phyloP scores from a whole-genome alignment of 2,329 filamentous ascomycete genomes.

The Sclerotinia trifoliorum region DNA sequence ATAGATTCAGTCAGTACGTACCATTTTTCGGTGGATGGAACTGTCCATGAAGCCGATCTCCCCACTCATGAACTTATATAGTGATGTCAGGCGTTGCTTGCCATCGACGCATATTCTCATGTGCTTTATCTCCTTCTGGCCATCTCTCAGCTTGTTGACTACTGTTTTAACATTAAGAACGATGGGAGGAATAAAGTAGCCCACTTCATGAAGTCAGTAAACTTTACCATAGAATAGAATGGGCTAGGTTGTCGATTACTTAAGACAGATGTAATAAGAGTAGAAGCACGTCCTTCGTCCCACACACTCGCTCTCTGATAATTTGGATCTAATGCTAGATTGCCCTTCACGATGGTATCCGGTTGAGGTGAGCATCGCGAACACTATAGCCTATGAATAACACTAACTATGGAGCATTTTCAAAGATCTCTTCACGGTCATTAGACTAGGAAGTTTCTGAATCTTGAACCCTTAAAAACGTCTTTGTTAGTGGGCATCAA shows the following conservation, averaged over 20 bases:
- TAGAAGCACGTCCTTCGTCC: slow-evolving; percentile 40
- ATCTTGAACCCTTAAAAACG: slow-evolving; percentile 22
- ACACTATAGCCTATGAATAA: background rate
- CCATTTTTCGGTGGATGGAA: slow-evolving; percentile 44
- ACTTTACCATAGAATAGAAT: slow-evolving; percentile 8
- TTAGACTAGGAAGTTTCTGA: slow-evolving; percentile 20
- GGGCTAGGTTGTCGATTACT: slow-evolving; percentile 28
- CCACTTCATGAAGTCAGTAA: slow-evolving; percentile 32
- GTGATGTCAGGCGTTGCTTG: slow-evolving; percentile 49
- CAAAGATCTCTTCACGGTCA: slow-evolving; percentile 20
- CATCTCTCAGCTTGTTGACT: slow-evolving; percentile 25
- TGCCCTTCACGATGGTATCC: slow-evolving; percentile 37
- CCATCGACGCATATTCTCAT: slow-evolving; percentile 47
- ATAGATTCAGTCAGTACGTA: slow-evolving; percentile 29
- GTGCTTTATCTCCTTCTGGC: slow-evolving; percentile 28
- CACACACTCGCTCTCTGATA: slow-evolving; percentile 50
- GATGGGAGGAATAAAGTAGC: slow-evolving; percentile 47
- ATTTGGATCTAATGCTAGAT: slow-evolving; percentile 46
- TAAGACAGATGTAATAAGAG: slow-evolving; percentile 38
- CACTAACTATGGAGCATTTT: slow-evolving; percentile 22
- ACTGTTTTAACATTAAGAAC: slow-evolving; percentile 45
- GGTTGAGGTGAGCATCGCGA: slow-evolving; percentile 28
- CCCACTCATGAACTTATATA: slow-evolving; percentile 47
- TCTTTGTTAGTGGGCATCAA: slow-evolving; percentile 5
- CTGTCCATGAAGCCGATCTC: slow-evolving; percentile 46